These are phyloP conservation scores for Scheffersomyces parashehatae DNA, from an alignment of 1,139 yeast species.

Conservation along the genomic window DNA sequence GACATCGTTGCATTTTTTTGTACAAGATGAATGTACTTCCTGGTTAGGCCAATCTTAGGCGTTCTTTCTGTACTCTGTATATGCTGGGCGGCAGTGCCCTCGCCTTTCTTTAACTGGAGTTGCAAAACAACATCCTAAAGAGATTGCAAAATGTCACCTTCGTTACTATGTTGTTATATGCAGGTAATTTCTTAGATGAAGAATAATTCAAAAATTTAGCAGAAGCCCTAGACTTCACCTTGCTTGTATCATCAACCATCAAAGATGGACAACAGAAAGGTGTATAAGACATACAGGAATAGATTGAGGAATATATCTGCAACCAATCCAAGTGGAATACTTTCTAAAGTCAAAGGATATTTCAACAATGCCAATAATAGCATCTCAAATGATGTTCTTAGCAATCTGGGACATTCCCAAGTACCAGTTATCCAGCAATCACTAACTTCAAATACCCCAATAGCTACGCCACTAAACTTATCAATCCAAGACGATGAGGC, in stretches of 20 bases:
- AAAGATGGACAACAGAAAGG: constrained; percentile 50
- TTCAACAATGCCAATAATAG: constrained; percentile 12
- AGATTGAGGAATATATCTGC: constrained; percentile 19
- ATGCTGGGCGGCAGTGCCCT: too few relatives aligned
- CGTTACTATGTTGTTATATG: too few relatives aligned
- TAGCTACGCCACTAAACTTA: not conserved
- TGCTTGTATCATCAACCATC: not conserved
- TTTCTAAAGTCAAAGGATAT: constrained; percentile 35
- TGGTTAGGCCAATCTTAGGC: too few relatives aligned
- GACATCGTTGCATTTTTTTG: too few relatives aligned
- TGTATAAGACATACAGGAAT: constrained; percentile 32
- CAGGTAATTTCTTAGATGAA: too few relatives aligned
- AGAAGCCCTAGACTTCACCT: not conserved
- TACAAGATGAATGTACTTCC: too few relatives aligned
- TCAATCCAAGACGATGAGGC: not conserved
- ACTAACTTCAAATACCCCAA: not conserved
- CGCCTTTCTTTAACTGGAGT: too few relatives aligned
- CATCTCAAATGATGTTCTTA: not conserved
- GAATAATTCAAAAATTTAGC: too few relatives aligned
- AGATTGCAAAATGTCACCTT: too few relatives aligned
- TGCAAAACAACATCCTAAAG: too few relatives aligned
- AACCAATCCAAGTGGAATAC: constrained; percentile 28
- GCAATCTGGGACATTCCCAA: too few relatives aligned
- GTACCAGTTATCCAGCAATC: not conserved
- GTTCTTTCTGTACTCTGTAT: too few relatives aligned